Base-by-base conservation (phyloP, 2,329 filamentous ascomycete species). In the Alternaria sp. region DNA sequence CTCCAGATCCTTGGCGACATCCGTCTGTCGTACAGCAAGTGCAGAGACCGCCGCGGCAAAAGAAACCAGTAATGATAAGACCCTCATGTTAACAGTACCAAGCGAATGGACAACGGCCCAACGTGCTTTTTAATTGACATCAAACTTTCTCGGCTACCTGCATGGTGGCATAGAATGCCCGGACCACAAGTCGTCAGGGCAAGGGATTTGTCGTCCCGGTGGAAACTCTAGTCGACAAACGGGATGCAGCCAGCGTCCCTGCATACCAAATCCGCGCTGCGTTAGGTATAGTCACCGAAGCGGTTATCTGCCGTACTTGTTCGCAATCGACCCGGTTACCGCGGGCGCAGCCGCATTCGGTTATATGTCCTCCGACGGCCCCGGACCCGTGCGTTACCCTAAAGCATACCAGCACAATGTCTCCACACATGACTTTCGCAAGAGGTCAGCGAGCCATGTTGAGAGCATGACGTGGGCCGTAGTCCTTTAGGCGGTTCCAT, bases 1-100 rank as follows among this genome's bases (percentile, higher is more conserved):
- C 37, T 64, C 47, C 20, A 73, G 55, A 45, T 71, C 70, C 20
- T 46, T 33, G 7, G 63, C 66, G 21, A 73, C 58, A 25, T 60
- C 23, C 2, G 61, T 58, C 41, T 63, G 60, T 43, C 50, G 58
- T 15, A 67, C 46, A 25, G 58, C 64, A 37, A 71, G 41, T 26
- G 71, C 70, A 47, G 67, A 56, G 10, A 63, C 56, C 6, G 54
- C 66, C 25, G 62, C 57, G 23, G 55, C 55, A 25, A 65, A 63
- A 15, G 63, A 61, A 18, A 68, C 55, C 18, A 69, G 58, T 5
- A 70, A 11, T 45, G 59, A 59, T 20, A 69, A 58, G 33, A 64
- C 51, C 28, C 58, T 63, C 70, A 72, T 71, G 47, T 47, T 61
- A 41, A 28, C 56, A n/a, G 55, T 61, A 58, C 50, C 41, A 50